Base-by-base conservation (phyloP, 768 basidiomycete genomes). In the Suillus tomentosus region DNA sequence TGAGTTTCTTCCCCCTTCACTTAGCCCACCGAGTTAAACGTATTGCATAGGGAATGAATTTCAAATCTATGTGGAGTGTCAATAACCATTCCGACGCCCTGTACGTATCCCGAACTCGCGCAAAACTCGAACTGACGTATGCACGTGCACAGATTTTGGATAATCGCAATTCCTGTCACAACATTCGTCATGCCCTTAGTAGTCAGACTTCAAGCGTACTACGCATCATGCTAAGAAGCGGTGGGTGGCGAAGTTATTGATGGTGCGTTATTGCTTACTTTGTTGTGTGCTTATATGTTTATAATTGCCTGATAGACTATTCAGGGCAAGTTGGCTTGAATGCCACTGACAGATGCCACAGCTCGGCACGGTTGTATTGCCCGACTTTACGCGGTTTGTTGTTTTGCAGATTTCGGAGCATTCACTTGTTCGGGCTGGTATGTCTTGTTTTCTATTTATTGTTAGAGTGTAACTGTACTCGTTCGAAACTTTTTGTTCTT, bases 21-120 rank as follows among this genome's bases (percentile, higher is more conserved):
- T 64, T 53, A 27, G 36, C 31, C 24, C 31, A 34, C 47, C 24
- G 74, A 80, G 67, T 59, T 71, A 71, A 62, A 56, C 34, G n/a
- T 22, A n/a, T 42, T 43, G 27, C 15, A 11, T 66, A 89, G 87
- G 86, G 87, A 55, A 89, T 89, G 88, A 89, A 90, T 77, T 88
- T 89, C 66, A 60, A 71, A 0, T 43, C 48, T 36, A 84, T 89
- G 80, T 83, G 81, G 82, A 78, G 81, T 42, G 75, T 86, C 19
- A 39, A 82, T 1, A 61, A 81, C 2, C 60, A 80, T 61, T 79
- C 80, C 15, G 85, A 86, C 68, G n/a, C 79, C 24, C 65, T 85
- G 83, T 85, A 66, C 50, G 82, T 73, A 39, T 40, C 14, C 13
- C 17, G 34, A 17, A 22, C 14, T 55, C 5, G 8, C 8, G 36